Percentiles rank a stretch among this genome's conserved stretches.
phyloP scores from a whole-genome alignment of 257 asterid genomes.

The Solanum tacnaense region DNA sequence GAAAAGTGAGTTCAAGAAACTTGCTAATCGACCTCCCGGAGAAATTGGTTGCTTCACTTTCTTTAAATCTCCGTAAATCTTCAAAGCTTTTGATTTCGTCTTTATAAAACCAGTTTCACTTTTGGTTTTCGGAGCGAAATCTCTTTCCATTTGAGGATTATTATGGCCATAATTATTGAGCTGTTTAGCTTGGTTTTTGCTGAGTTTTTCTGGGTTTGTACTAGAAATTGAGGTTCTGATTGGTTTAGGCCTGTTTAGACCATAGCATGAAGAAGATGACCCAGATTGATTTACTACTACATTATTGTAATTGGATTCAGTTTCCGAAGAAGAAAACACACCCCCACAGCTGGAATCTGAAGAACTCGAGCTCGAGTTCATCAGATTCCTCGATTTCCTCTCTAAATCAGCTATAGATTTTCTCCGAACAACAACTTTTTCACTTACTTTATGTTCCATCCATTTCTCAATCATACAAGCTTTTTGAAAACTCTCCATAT shows the following conservation, averaged over 20 bases:
- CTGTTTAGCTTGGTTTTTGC: background rate
- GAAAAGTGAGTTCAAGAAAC: slow-evolving; percentile 66
- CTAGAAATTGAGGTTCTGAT: slow-evolving; percentile 36
- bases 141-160: background rate
- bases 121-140: slow-evolving; percentile 19
- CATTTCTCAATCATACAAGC: slow-evolving; percentile 77
- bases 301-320: slow-evolving; percentile 25
- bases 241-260: slow-evolving; percentile 48
- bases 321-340: slow-evolving; percentile 53
- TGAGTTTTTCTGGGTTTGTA: slow-evolving; percentile 9
- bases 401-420: slow-evolving; percentile 44
- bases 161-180: background rate
- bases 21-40: slow-evolving; percentile 72
- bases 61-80: slow-evolving; percentile 72
- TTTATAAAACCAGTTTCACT: slow-evolving; percentile 47
- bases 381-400: slow-evolving; percentile 23
- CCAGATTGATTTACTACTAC: slow-evolving; percentile 1
- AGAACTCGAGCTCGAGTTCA: slow-evolving; percentile 60
- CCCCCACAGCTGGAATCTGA: slow-evolving; percentile 54
- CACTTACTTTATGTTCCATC: slow-evolving; percentile 63
- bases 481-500: slow-evolving; percentile 48
- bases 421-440: slow-evolving; percentile 27
- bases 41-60: slow-evolving; percentile 83
- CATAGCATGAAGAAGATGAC: slow-evolving; percentile 16
- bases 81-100: slow-evolving; percentile 63